Percentiles rank a stretch among this genome's conserved stretches.
Conservation (phyloP, 2,329 filamentous ascomycete species). For the Rugonectria rugulosa region DNA sequence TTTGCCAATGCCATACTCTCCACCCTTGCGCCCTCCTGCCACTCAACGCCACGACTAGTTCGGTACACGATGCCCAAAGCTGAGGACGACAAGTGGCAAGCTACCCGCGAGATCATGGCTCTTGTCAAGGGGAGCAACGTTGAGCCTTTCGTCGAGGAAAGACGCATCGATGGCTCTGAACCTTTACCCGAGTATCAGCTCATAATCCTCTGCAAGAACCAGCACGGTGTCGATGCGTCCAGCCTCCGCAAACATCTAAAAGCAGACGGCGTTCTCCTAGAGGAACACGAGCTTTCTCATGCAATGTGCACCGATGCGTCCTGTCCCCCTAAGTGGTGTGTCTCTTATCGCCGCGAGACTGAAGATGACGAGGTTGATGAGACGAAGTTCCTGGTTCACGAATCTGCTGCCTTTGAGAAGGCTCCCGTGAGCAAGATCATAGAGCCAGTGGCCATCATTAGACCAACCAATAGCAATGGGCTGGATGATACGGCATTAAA, state of each 20-base stretch:
- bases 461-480: too few species aligned
- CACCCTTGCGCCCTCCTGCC: slow-evolving; percentile 28
- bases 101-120: slow-evolving; percentile 7
- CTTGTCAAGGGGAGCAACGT: slow-evolving; percentile 24
- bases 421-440: too few species aligned
- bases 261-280: slow-evolving; percentile 40
- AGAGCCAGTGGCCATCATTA: too few species aligned
- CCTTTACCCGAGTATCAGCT: slow-evolving; percentile 43
- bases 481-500: too few species aligned
- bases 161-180: slow-evolving; percentile 29
- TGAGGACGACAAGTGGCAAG: slow-evolving; percentile 2
- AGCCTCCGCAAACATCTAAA: slow-evolving; percentile 37
- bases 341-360: not conserved
- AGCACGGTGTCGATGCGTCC: slow-evolving; percentile 18
- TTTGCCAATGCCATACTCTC: slow-evolving; percentile 38
- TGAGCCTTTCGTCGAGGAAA: slow-evolving; percentile 41
- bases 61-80: slow-evolving; percentile 43
- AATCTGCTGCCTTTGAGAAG: not conserved
- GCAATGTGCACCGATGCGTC: too few species aligned
- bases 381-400: slow-evolving; percentile 17
- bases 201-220: slow-evolving; percentile 37
- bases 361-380: not conserved
- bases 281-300: too few species aligned
- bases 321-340: too few species aligned
- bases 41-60: slow-evolving; percentile 43